These are phyloP conservation scores for Fusarium stilboides DNA, from an alignment of 2,329 filamentous ascomycete species.

Conservation along the genomic window DNA sequence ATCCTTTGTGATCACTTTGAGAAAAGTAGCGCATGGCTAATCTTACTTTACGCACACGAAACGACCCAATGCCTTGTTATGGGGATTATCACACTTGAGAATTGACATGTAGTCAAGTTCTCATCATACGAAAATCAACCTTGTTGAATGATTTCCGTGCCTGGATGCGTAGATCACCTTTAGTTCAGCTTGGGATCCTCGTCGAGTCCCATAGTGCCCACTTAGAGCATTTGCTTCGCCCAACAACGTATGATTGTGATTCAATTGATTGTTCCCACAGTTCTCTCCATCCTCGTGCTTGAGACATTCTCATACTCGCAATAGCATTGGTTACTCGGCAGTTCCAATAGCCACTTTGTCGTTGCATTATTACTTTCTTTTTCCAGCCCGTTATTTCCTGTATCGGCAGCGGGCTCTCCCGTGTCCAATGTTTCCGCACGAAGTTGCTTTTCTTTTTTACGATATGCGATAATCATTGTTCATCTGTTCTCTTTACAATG, in stretches of 20 bases:
- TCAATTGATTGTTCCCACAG: background rate
- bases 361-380: conserved; percentile 7
- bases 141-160: background rate
- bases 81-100: conserved; percentile 1
- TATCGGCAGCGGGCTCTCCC: conserved; percentile 2
- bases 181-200: background rate
- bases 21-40: conserved; percentile 1
- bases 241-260: conserved; percentile 5
- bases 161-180: conserved; percentile 1
- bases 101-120: background rate
- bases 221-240: background rate
- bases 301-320: background rate
- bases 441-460: background rate
- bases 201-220: background rate
- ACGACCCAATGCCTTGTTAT: background rate
- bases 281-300: conserved; percentile 8
- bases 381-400: background rate
- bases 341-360: background rate
- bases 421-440: conserved; percentile 18
- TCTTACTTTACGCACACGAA: background rate
- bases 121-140: background rate
- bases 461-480: background rate
- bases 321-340: background rate
- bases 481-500: background rate
- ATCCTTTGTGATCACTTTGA: background rate